phyloP scores from a whole-genome alignment of 164 flowering plant genomes.

The Magnolia changhungtana region DNA sequence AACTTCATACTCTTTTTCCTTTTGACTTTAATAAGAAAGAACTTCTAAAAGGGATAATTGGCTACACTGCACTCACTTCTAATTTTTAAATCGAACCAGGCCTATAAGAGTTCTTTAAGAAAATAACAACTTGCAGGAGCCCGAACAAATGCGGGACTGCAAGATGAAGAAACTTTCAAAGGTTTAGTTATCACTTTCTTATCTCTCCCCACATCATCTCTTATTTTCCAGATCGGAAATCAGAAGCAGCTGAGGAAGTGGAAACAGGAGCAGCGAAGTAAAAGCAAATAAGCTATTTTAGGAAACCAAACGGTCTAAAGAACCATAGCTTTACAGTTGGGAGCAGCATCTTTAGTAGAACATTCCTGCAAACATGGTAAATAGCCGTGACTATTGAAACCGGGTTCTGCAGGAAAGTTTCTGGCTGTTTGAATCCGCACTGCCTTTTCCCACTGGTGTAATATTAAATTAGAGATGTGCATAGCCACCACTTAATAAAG shows the following conservation, averaged over 20 bases:
- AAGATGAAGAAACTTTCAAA: background rate
- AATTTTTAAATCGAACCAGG: no score
- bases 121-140: no score
- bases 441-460: constrained; percentile 2
- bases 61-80: no score
- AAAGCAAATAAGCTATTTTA: background rate
- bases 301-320: background rate
- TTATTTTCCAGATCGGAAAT: background rate
- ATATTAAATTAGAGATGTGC: constrained; percentile 11
- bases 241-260: background rate
- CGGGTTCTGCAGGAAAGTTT: background rate
- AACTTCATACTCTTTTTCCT: no score
- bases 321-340: background rate
- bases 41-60: no score
- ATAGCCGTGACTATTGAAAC: background rate
- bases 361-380: background rate
- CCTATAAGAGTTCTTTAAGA: no score
- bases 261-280: background rate
- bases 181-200: background rate
- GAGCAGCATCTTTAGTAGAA: background rate
- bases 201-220: background rate
- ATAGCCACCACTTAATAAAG: constrained; percentile 22
- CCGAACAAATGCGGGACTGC: background rate
- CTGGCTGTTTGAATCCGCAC: background rate
- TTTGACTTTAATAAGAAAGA: no score